A percentile compares a stretch with the other conserved stretches of the same genome.
These are phyloP conservation scores for Podospora anserina DNA, from an alignment of 495 filamentous ascomycete species.

Conservation along the genomic window DNA sequence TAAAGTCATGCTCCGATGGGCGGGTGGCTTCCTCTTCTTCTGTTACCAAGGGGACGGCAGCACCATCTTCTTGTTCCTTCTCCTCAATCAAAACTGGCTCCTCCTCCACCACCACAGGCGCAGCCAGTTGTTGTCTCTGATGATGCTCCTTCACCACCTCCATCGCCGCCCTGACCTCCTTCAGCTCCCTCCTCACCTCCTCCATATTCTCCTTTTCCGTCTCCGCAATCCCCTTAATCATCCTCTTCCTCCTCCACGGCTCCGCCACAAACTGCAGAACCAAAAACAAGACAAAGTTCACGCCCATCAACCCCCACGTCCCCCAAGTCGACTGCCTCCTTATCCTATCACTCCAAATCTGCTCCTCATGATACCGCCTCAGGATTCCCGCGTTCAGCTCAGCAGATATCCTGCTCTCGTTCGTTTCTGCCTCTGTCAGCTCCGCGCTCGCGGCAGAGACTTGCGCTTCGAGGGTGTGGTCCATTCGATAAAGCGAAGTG, in stretches of 20 bases:
- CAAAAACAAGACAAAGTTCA: slow-evolving; percentile 87
- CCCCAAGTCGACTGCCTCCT: slow-evolving; percentile 95
- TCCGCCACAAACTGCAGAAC: slow-evolving; percentile 90
- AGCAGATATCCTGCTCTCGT: slow-evolving; percentile 69
- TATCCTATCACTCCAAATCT: slow-evolving; percentile 99
- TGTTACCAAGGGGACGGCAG: background rate
- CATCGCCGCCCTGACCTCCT: slow-evolving; percentile 22
- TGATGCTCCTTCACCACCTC: slow-evolving; percentile 24
- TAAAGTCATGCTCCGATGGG: slow-evolving; percentile 17
- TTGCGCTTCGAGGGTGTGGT: slow-evolving; percentile 90
- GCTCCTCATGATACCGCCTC: slow-evolving; percentile 93
- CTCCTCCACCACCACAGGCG: background rate
- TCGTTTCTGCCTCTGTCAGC: slow-evolving; percentile 68
- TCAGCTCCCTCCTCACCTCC: slow-evolving; percentile 55
- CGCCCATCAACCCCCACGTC: slow-evolving; percentile 95
- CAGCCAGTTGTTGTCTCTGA: background rate
- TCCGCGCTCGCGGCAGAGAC: slow-evolving; percentile 70
- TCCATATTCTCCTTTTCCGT: slow-evolving; percentile 62
- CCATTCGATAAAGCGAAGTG: slow-evolving; percentile 84
- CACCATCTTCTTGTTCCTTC: background rate
- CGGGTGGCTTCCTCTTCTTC: slow-evolving; percentile 3
- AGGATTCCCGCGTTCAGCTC: slow-evolving; percentile 76
- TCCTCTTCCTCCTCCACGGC: slow-evolving; percentile 78
- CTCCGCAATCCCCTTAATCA: slow-evolving; percentile 76
- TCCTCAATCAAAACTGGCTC: background rate